Conservation (phyloP, 352 stramenopile genomes). For the Lagenidium giganteum region DNA sequence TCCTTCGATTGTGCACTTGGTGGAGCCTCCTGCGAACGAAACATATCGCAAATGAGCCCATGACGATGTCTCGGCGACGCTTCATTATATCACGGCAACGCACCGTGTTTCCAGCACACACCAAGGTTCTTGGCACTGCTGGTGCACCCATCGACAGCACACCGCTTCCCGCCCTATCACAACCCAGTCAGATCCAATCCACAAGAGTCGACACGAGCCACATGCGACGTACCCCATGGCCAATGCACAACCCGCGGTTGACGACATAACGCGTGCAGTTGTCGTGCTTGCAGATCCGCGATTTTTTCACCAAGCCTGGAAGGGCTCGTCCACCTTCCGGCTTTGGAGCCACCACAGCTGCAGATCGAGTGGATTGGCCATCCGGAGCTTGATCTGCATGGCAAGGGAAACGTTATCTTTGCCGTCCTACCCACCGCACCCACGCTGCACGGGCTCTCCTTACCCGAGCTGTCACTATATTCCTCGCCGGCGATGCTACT, state of each 20-base stretch:
- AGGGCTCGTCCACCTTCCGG: constrained; percentile 24
- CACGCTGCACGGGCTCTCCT: constrained; percentile 1
- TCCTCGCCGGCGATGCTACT: constrained; percentile 10
- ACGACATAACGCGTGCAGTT: constrained; percentile 73
- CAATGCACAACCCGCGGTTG: constrained; percentile 71
- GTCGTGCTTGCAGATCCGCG: constrained; percentile 72
- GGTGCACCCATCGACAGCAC: constrained; percentile 51
- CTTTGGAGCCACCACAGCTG: constrained; percentile 1
- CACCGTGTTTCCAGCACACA: constrained; percentile 75
- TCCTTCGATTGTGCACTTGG: constrained; percentile 54
- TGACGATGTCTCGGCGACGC: neutral
- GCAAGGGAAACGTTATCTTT: too few relatives aligned
- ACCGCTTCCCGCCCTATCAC: constrained; percentile 62
- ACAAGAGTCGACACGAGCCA: neutral
- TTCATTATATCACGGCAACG: too few relatives aligned
- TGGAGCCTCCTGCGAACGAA: constrained; percentile 47
- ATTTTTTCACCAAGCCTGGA: constrained; percentile 41
- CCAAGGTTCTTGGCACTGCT: constrained; percentile 75
- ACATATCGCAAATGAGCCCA: neutral
- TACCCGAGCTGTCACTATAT: constrained; percentile 18
- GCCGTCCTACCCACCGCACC: too few relatives aligned
- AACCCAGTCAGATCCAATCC: neutral
- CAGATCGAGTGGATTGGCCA: constrained; percentile 1
- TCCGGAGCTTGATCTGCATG: constrained; percentile 17
- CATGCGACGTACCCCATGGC: constrained; percentile 40